Percentiles rank a stretch among this genome's conserved stretches.
These are phyloP conservation scores for Phaeosphaeriaceae sp. DNA, from an alignment of 2,329 filamentous ascomycete species.

Conservation along the genomic window DNA sequence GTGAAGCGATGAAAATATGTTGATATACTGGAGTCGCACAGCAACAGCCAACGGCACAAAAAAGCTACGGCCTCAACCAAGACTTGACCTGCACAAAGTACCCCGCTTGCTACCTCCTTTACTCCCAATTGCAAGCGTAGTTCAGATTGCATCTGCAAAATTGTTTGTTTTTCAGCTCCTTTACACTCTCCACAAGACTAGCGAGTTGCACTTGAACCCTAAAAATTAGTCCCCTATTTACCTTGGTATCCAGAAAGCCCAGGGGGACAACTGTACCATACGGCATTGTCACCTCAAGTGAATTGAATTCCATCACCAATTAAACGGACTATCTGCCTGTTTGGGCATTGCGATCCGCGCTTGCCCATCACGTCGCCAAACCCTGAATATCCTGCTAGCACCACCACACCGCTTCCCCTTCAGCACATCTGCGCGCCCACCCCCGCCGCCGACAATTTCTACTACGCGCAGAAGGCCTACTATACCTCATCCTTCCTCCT, in stretches of 20 bases:
- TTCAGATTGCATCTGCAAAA: not conserved
- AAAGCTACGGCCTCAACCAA: not conserved
- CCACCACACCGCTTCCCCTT: conserved; percentile 38
- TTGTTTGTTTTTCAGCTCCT: conserved; percentile 6
- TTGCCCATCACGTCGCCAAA: conserved; percentile 32
- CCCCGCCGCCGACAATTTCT: conserved; percentile 25
- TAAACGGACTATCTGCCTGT: conserved; percentile 7
- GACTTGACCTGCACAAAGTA: no score
- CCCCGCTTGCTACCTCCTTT: conserved; percentile 18
- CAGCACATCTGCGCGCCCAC: conserved; percentile 29
- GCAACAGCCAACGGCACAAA: not conserved
- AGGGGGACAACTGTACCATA: no score
- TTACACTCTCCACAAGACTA: conserved; percentile 18
- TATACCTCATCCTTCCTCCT: conserved; percentile 19
- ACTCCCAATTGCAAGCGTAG: not conserved
- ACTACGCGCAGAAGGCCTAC: conserved; percentile 11
- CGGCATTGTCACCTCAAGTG: not conserved
- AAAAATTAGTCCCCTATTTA: conserved; percentile 22
- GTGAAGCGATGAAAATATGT: not conserved
- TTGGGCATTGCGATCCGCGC: conserved; percentile 25
- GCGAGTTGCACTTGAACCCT: conserved; percentile 22
- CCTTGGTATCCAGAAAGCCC: no score
- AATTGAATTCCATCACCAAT: not conserved
- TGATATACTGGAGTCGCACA: not conserved
- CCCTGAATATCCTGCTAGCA: conserved; percentile 30